Base-by-base conservation (phyloP, 805 yeast genomes). In the Millerozyma acaciae region DNA sequence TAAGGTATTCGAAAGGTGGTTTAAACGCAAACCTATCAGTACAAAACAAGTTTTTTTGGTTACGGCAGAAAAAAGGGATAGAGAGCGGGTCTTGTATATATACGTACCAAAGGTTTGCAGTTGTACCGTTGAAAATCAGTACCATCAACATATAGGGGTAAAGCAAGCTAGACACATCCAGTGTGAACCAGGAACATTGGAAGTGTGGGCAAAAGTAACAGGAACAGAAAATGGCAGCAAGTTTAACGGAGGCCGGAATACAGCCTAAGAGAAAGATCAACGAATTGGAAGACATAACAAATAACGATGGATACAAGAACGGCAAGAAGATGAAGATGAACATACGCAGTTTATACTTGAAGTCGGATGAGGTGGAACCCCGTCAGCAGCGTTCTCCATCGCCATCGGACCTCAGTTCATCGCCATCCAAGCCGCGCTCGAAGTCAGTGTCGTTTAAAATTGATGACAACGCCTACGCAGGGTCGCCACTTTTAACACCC, bases 401-500 rank as follows among this genome's bases (percentile, higher is more conserved):
- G 16, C 62, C 58, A 5, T 37, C 44, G 26, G 41, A 43, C 38
- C 33, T 43, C 25, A 48, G 48, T 34, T 33, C 44, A 10, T 38
- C 47, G 30, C 32, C 49, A 4, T 48, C 45, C 16, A 46, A 46
- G 28, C 17, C 32, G 28, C 47, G 50, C 17, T 35, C 44, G 27
- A 57, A 57, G 40, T 44, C 52, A 6, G 63, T 57, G 10, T 41
- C 50, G 38, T 57, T 57, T 29, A 61, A 54, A 25, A 42, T 52
- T 16, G 38, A 51, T 8, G 35, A 41, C 22, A 49, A 55, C 33
- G 48, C 50, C 35, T 60, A 57, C 35, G 55, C 57, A 23, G 43
- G 44, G 35, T 53, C 62, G 27, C 69, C 68, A 5, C 51, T 65
- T 21, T 50, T 65, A 32, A 65, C 71, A 2, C 71, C 71, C 4